These are phyloP conservation scores for Exidia glandulosa DNA, from an alignment of 768 basidiomycete genomes.

Conservation along the genomic window DNA sequence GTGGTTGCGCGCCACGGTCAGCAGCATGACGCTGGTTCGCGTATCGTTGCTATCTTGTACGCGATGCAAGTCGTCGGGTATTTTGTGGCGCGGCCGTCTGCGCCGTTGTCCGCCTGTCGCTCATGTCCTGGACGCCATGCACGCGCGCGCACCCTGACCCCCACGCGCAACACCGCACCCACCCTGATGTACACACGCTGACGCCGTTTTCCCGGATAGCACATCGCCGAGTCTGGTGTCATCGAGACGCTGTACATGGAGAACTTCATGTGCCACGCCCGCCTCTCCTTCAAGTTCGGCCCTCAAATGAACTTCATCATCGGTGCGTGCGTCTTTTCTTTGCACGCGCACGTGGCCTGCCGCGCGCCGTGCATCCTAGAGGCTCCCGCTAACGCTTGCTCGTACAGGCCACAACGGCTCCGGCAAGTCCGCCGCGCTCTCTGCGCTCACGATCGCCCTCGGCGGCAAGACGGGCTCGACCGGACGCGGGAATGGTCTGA, in stretches of 20 bases:
- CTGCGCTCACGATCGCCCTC: constrained; percentile 85
- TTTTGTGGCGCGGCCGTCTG: too few relatives aligned
- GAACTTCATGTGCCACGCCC: constrained; percentile 95
- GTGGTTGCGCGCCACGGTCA: neutral
- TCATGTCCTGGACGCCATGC: too few relatives aligned
- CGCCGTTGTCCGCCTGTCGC: too few relatives aligned
- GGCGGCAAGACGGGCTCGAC: constrained; percentile 91
- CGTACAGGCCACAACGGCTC: constrained; percentile 34
- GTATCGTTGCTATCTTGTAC: neutral
- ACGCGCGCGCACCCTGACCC: too few relatives aligned
- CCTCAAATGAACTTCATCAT: constrained; percentile 97
- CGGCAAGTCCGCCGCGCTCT: constrained; percentile 89
- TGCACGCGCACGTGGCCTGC: neutral
- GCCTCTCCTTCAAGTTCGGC: constrained; percentile 73
- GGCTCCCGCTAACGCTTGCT: neutral
- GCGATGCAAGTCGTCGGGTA: too few relatives aligned
- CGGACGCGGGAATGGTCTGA: constrained; percentile 76
- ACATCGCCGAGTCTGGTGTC: constrained; percentile 75
- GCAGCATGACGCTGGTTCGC: neutral
- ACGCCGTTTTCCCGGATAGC: constrained; percentile 31
- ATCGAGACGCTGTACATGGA: constrained; percentile 78
- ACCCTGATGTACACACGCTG: too few relatives aligned
- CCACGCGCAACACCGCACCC: too few relatives aligned
- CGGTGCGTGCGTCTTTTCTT: constrained; percentile 32
- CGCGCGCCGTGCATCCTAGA: neutral